These are phyloP conservation scores for Podospora australis DNA, from an alignment of 495 filamentous ascomycete genomes.

Conservation along the genomic window DNA sequence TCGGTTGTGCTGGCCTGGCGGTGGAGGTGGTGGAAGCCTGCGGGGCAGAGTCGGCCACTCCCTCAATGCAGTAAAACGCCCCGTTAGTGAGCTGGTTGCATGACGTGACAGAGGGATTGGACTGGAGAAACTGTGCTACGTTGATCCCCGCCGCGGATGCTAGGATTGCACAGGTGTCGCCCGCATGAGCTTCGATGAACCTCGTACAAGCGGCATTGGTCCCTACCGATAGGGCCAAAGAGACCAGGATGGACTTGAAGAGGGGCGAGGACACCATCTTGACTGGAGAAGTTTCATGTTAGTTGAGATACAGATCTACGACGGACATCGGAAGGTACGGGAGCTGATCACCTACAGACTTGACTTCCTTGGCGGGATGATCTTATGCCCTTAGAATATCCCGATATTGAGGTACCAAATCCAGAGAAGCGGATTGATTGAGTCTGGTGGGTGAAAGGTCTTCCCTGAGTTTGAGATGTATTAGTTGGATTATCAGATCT, in stretches of 20 bases:
- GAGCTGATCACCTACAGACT: too few species aligned
- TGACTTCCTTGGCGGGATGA: too few species aligned
- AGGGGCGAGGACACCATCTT: conserved; percentile 13
- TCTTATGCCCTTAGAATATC: too few species aligned
- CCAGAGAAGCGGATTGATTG: too few species aligned
- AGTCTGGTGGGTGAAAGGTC: too few species aligned
- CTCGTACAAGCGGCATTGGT: conserved; percentile 12
- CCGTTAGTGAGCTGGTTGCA: conserved; percentile 19
- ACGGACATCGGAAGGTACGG: too few species aligned
- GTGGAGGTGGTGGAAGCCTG: not conserved
- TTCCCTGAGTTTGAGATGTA: too few species aligned
- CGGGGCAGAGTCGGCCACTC: conserved; percentile 4
- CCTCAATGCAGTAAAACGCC: conserved; percentile 20
- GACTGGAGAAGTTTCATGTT: not conserved
- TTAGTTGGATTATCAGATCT: too few species aligned
- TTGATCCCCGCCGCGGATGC: conserved; percentile 20
- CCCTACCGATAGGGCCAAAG: conserved; percentile 10
- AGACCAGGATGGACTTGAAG: conserved; percentile 9
- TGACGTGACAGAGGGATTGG: conserved; percentile 21
- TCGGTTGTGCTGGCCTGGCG: conserved; percentile 1
- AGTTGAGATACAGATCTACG: not conserved
- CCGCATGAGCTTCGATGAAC: conserved; percentile 17
- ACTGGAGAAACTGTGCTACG: conserved; percentile 22
- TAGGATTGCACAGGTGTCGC: conserved; percentile 25
- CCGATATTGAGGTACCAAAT: too few species aligned